Evolutionary conservation across 768 basidiomycete species (phyloP), one percentile per base, ranked within the genome.

Genomic region (Pholiota conissans): DNA sequence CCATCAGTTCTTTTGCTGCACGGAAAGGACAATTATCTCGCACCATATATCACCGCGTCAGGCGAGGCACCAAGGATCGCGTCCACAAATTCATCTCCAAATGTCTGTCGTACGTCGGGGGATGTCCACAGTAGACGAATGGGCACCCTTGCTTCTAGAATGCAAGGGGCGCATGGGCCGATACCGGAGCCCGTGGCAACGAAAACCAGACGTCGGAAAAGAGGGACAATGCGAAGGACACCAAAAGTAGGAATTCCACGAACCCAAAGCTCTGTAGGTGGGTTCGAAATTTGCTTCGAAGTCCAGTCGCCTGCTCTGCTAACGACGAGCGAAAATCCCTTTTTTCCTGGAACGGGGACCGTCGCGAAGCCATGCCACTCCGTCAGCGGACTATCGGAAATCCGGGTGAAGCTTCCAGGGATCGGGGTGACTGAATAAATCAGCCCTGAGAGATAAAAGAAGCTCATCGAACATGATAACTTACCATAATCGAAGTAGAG

Each of bases 241-340:
- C 83, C 83, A 60, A 75, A 82, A 20, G 79, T 79, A 6, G 84
- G 82, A 24, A 82, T 73, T 9, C 84, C 84, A 49, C 84, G 80
- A 18, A 84, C 78, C 83, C 83, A 87, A 27, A 87, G 65, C 53
- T 79, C 58, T 26, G 72, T 78, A 0, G 84, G 83, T 6, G 84
- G 83, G 45, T 82, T 74, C n/a, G 58, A 65, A 54, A 85, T 85
- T 60, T 79, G 73, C 57, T 81, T 77, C 29, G 67, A 69, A 1
- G 84, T 85, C 84, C 84, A 85, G 64, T 85, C 84, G 32, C 84
- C 84, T 24, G 84, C 84, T 51, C 70, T 76, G 28, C 80, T 82
- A 9, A 85, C 79, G 28, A 86, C 78, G 18, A 83, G 74, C 2
- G 84, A 85, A 64, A 79, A 86, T 0, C 80, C 81, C 46, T 71